Conservation (phyloP, 2,329 filamentous ascomycete species). For the Aurifilum marmelostoma region DNA sequence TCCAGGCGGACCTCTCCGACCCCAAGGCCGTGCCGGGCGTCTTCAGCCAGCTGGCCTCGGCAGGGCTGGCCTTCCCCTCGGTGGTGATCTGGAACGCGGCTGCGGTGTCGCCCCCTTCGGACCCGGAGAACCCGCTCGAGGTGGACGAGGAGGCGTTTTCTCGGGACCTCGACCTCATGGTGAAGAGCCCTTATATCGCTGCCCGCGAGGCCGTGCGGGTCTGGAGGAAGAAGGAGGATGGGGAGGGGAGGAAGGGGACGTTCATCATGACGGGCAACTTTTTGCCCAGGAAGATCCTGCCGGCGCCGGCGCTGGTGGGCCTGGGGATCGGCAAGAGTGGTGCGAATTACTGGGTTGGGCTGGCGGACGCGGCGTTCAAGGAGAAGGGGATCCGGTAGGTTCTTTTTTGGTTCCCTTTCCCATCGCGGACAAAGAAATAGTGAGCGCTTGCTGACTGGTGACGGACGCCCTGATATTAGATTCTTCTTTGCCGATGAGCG, state of each 20-base stretch:
- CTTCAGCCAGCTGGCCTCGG: slow-evolving; percentile 11
- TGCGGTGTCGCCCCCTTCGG: slow-evolving; percentile 13
- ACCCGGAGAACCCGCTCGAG: slow-evolving; percentile 25
- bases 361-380: slow-evolving; percentile 25
- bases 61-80: slow-evolving; percentile 18
- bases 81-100: slow-evolving; percentile 30
- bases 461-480: neutral
- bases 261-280: slow-evolving; percentile 28
- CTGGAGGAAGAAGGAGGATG: slow-evolving; percentile 16
- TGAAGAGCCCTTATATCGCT: slow-evolving; percentile 25
- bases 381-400: slow-evolving; percentile 28
- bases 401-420: neutral
- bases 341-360: slow-evolving; percentile 22
- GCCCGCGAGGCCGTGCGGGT: slow-evolving; percentile 24
- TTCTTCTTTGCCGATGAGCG: slow-evolving; percentile 32
- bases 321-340: slow-evolving; percentile 26
- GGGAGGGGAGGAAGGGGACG: slow-evolving; percentile 16
- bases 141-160: slow-evolving; percentile 17
- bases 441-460: slow-evolving; percentile 3
- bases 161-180: slow-evolving; percentile 21
- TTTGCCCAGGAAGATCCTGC: slow-evolving; percentile 16
- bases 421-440: neutral
- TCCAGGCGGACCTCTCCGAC: slow-evolving; percentile 28
- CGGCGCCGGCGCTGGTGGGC: slow-evolving; percentile 10
- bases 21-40: slow-evolving; percentile 7